phyloP scores from a whole-genome alignment of 495 filamentous ascomycete genomes.

The Xylaria acuta region DNA sequence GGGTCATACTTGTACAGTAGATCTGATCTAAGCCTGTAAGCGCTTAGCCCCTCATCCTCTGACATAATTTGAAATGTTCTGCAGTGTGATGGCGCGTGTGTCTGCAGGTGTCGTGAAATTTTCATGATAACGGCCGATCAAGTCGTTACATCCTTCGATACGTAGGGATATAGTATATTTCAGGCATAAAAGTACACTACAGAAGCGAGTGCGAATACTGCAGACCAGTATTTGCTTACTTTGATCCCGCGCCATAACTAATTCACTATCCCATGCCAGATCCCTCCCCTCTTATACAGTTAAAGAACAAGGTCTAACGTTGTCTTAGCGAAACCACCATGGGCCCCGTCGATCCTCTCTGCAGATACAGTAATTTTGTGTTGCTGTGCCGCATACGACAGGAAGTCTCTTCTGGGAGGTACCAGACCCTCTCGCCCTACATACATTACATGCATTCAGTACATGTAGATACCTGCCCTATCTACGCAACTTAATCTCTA shows the following conservation, averaged over 20 bases:
- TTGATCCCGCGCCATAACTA: neutral
- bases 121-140: neutral
- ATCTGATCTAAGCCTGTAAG: constrained; percentile 5
- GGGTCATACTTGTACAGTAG: neutral
- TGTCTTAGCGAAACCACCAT: neutral
- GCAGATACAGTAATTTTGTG: constrained; percentile 11
- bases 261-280: neutral
- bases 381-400: neutral
- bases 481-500: constrained; percentile 9
- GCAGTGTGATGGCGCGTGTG: neutral
- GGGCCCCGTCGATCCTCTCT: neutral
- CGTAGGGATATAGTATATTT: neutral
- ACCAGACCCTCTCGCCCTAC: neutral
- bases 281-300: neutral
- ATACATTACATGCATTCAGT: neutral
- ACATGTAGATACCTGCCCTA: neutral
- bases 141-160: neutral
- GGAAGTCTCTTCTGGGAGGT: neutral
- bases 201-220: neutral
- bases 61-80: constrained; percentile 19
- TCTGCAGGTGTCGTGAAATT: neutral
- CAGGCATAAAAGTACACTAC: neutral
- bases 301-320: neutral
- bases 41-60: neutral
- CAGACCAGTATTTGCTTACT: neutral